phyloP scores from a whole-genome alignment of 2,329 filamentous ascomycete genomes.

The Cercospora berteroae region DNA sequence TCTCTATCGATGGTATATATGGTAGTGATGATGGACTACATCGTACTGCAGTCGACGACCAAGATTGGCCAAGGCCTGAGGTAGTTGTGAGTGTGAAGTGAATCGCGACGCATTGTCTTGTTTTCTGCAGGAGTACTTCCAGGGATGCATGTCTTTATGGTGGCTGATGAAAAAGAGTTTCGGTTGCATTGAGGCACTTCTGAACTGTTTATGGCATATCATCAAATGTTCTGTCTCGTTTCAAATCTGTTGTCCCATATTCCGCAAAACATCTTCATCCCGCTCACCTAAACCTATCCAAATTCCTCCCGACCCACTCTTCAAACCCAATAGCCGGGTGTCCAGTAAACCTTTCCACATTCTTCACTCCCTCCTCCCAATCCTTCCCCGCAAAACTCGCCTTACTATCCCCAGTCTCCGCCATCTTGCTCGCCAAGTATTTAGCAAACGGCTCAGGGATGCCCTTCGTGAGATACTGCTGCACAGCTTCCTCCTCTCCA shows the following conservation, averaged over 20 bases:
- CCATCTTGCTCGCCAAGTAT: neutral
- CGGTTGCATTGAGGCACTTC: too few species aligned
- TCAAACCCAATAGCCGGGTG: constrained; percentile 34
- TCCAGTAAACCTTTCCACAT: constrained; percentile 38
- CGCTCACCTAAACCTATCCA: constrained; percentile 17
- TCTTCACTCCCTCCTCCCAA: constrained; percentile 30
- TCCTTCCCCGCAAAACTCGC: neutral
- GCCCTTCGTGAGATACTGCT: neutral
- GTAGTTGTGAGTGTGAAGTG: neutral
- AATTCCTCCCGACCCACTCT: constrained; percentile 39
- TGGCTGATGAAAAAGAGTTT: too few species aligned
- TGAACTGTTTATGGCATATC: too few species aligned
- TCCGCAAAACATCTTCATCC: neutral
- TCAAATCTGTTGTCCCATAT: neutral
- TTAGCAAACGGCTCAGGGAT: neutral
- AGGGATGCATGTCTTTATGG: too few species aligned
- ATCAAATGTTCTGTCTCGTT: too few species aligned
- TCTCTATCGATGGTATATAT: too few species aligned
- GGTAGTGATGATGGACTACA: too few species aligned
- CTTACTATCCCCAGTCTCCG: neutral
- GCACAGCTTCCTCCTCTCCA: constrained; percentile 3
- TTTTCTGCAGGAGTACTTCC: too few species aligned
- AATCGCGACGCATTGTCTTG: neutral
- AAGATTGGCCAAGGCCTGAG: neutral
- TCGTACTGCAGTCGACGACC: neutral